Percentiles rank a stretch among this genome's conserved stretches.
Conservation (phyloP, 495 filamentous ascomycete genomes). For the Penicillium atrosanguineum region DNA sequence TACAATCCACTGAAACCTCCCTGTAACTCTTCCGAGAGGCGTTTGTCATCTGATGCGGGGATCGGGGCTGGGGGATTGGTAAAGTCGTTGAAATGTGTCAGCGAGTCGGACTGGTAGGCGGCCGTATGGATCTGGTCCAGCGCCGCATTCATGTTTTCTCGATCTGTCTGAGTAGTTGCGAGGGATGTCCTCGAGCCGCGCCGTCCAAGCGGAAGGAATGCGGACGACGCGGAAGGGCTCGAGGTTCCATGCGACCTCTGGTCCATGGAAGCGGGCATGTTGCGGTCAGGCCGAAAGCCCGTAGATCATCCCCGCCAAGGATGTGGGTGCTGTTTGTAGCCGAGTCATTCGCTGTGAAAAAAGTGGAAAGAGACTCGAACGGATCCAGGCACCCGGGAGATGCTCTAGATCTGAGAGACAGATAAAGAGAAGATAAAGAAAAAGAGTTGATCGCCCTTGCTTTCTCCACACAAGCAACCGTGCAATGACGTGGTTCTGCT, state of each 20-base stretch:
- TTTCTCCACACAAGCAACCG: conserved; percentile 19
- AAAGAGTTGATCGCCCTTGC: conserved; percentile 7
- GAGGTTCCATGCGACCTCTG: conserved; percentile 35
- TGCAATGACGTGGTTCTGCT: conserved; percentile 40
- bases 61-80: conserved; percentile 47
- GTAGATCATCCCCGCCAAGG: conserved; percentile 17
- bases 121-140: conserved; percentile 83
- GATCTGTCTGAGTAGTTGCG: conserved; percentile 59
- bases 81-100: conserved; percentile 90
- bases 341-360: conserved; percentile 8
- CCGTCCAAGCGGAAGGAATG: conserved; percentile 41
- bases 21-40: conserved; percentile 68
- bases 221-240: conserved; percentile 45
- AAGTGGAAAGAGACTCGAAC: background rate
- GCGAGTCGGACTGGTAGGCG: conserved; percentile 71
- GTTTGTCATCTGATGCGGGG: conserved; percentile 61
- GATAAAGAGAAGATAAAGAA: background rate
- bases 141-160: conserved; percentile 66
- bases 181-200: conserved; percentile 64
- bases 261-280: conserved; percentile 31
- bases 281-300: conserved; percentile 15
- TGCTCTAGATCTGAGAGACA: background rate
- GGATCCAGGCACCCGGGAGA: background rate
- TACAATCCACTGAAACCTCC: conserved; percentile 85
- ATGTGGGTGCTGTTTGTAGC: background rate